Evolutionary conservation across 2,329 filamentous ascomycete species (phyloP).

Genomic region (Podosphaera fusca): DNA sequence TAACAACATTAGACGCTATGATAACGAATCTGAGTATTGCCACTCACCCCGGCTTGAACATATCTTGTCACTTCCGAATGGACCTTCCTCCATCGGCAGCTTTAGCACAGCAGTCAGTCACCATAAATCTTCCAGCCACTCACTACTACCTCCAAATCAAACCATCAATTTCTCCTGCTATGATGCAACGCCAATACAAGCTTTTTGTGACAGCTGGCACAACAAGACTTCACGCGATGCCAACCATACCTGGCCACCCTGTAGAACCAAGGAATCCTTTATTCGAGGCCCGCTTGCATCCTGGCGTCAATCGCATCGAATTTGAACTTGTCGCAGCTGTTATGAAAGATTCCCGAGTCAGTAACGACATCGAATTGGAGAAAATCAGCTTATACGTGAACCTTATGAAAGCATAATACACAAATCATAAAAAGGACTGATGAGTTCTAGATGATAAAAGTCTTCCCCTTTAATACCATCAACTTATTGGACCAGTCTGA

Average conservation of each 20-base stretch:
- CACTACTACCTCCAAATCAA: slow-evolving; percentile 51
- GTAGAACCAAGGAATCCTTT: slow-evolving; percentile 35
- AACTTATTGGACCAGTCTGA: too few species aligned
- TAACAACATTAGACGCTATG: slow-evolving; percentile 36
- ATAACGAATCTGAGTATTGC: slow-evolving; percentile 41
- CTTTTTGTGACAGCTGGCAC: slow-evolving; percentile 52
- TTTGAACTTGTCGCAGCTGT: slow-evolving; percentile 55
- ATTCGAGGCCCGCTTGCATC: slow-evolving; percentile 50
- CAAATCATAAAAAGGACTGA: not conserved
- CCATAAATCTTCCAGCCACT: slow-evolving; percentile 42
- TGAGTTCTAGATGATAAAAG: too few species aligned
- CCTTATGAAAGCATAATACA: slow-evolving; percentile 25
- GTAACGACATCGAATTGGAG: slow-evolving; percentile 49
- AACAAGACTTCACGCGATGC: slow-evolving; percentile 25
- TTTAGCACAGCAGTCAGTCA: slow-evolving; percentile 47
- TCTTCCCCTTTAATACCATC: too few species aligned
- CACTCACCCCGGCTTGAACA: slow-evolving; percentile 42
- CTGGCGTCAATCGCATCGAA: slow-evolving; percentile 56
- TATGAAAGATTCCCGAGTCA: slow-evolving; percentile 29
- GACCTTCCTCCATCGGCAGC: slow-evolving; percentile 41
- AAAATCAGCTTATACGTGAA: slow-evolving; percentile 56
- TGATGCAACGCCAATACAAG: slow-evolving; percentile 50
- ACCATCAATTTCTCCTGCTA: slow-evolving; percentile 36
- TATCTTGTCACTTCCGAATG: slow-evolving; percentile 36
- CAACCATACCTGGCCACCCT: slow-evolving; percentile 29